These are phyloP conservation scores for Saxophila tyrrhenica DNA, from an alignment of 495 filamentous ascomycete genomes.

Conservation along the genomic window DNA sequence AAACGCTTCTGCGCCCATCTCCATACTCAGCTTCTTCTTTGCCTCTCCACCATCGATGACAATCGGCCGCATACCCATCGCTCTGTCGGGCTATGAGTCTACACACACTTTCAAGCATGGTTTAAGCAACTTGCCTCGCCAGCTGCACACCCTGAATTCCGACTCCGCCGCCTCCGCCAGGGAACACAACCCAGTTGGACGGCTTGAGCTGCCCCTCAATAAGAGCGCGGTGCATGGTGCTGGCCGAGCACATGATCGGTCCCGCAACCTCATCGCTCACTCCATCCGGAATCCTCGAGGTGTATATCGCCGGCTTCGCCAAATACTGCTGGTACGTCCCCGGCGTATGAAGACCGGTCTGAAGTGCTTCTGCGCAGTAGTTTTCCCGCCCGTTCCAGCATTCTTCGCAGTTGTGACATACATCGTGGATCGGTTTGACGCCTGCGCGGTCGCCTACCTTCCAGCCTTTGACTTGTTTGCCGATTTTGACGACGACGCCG, in stretches of 20 bases:
- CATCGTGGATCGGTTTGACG: slow-evolving; percentile 44
- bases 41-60: slow-evolving; percentile 37
- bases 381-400: slow-evolving; percentile 30
- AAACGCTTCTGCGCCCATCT: slow-evolving; percentile 43
- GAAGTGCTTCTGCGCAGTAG: background rate
- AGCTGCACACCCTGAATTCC: slow-evolving; percentile 34
- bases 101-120: background rate
- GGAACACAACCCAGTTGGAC: slow-evolving; percentile 36
- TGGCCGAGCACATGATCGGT: slow-evolving; percentile 38
- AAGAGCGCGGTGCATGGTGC: slow-evolving; percentile 33
- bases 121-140: slow-evolving; percentile 22
- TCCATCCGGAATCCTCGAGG: slow-evolving; percentile 32
- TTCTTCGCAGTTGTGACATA: slow-evolving; percentile 39
- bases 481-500: slow-evolving; percentile 44
- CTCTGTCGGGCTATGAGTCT: slow-evolving; percentile 13
- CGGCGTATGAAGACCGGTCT: slow-evolving; percentile 24
- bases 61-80: slow-evolving; percentile 44
- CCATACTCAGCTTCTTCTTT: slow-evolving; percentile 32
- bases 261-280: slow-evolving; percentile 34
- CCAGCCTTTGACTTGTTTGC: slow-evolving; percentile 40
- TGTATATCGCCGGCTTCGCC: slow-evolving; percentile 34
- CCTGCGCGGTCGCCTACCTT: slow-evolving; percentile 50
- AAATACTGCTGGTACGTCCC: slow-evolving; percentile 36
- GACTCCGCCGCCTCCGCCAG: slow-evolving; percentile 34
- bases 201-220: slow-evolving; percentile 30